These are phyloP conservation scores for Arabidopsis suecica DNA, from an alignment of 345 rosid genomes.

Conservation along the genomic window DNA sequence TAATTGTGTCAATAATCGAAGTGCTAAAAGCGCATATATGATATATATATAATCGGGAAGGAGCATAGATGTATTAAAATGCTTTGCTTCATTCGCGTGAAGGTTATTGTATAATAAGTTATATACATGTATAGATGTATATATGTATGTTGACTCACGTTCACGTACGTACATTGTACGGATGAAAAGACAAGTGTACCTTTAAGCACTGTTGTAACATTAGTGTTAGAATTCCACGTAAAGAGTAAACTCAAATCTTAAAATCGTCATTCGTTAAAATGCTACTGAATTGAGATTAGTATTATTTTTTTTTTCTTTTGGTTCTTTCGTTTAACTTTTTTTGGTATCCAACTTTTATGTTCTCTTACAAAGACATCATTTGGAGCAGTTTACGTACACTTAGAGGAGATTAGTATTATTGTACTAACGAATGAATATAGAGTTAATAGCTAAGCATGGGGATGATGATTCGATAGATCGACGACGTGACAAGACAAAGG, in stretches of 20 bases:
- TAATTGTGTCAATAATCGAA: conserved; percentile 28
- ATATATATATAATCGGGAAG: conserved; percentile 16
- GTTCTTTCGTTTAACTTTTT: too few species aligned
- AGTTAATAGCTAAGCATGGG: not conserved
- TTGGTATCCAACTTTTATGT: too few species aligned
- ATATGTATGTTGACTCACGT: conserved; percentile 30
- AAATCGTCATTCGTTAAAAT: conserved; percentile 2
- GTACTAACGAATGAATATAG: not conserved
- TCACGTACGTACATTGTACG: conserved; percentile 32
- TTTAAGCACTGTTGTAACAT: conserved; percentile 19
- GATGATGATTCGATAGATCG: conserved; percentile 16
- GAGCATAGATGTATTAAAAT: conserved; percentile 39
- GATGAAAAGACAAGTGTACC: conserved; percentile 38
- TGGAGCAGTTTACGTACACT: too few species aligned
- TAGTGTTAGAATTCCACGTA: conserved; percentile 9
- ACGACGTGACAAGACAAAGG: conserved; percentile 29
- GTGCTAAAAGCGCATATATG: conserved; percentile 21
- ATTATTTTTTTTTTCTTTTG: not conserved
- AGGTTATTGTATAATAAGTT: conserved; percentile 26
- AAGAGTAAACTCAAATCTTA: conserved; percentile 24
- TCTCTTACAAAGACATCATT: too few species aligned
- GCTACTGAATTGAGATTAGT: not conserved
- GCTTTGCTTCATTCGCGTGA: conserved; percentile 41
- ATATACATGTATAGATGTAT: conserved; percentile 34
- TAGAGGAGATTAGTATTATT: not conserved